A percentile compares a stretch with the other conserved stretches of the same genome.
Evolutionary conservation across 108 stramenopile species (phyloP).

Genomic region (Mayamaea pseudoterrestris): DNA sequence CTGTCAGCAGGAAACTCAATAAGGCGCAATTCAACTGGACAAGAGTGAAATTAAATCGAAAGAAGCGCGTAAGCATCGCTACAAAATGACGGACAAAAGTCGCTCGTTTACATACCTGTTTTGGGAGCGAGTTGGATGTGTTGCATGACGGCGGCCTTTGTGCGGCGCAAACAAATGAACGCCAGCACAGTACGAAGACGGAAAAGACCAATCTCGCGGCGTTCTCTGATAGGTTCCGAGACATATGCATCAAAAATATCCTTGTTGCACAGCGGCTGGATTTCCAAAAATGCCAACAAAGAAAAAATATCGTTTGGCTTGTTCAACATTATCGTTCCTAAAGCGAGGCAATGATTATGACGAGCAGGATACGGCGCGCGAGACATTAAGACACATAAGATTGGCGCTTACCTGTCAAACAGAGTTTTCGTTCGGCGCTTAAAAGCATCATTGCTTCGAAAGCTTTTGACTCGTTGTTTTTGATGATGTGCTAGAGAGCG

Average conservation of each 20-base stretch:
- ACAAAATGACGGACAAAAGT: too few relatives aligned
- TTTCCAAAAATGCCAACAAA: slow-evolving; percentile 24
- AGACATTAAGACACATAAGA: too few relatives aligned
- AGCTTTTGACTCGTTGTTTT: slow-evolving; percentile 18
- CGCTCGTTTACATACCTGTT: too few relatives aligned
- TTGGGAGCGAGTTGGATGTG: too few relatives aligned
- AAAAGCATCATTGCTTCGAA: slow-evolving; percentile 25
- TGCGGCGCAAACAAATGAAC: slow-evolving; percentile 37
- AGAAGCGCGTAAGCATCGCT: too few relatives aligned
- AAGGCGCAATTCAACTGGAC: too few relatives aligned
- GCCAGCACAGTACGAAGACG: slow-evolving; percentile 39
- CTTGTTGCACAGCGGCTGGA: slow-evolving; percentile 27
- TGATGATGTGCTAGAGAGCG: slow-evolving; percentile 46
- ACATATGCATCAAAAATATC: slow-evolving; percentile 33
- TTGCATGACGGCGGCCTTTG: too few relatives aligned
- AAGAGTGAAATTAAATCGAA: too few relatives aligned
- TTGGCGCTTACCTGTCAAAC: slow-evolving; percentile 36
- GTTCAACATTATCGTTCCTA: slow-evolving; percentile 44
- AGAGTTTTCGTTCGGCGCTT: slow-evolving; percentile 21
- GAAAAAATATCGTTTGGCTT: slow-evolving; percentile 25
- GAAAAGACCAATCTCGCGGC: slow-evolving; percentile 36
- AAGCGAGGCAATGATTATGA: too few relatives aligned
- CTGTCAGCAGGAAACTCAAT: too few relatives aligned
- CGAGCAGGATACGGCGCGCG: too few relatives aligned
- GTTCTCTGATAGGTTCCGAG: slow-evolving; percentile 34